phyloP scores from a whole-genome alignment of 805 yeast genomes.

The Candida michaelii region DNA sequence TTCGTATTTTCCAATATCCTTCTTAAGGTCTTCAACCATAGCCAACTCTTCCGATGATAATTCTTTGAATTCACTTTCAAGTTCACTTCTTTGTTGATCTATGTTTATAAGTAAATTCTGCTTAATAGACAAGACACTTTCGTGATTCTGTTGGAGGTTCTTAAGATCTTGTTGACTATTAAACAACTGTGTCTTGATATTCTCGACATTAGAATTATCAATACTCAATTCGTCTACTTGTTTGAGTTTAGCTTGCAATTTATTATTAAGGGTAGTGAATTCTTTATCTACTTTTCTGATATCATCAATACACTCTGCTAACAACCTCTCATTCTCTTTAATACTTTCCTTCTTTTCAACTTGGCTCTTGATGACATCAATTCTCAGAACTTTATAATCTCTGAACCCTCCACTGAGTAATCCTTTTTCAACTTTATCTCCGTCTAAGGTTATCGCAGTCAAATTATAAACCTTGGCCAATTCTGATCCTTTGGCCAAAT shows the following conservation, averaged over 20 bases:
- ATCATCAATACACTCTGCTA: slow-evolving; percentile 36
- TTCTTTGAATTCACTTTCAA: slow-evolving; percentile 52
- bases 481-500: slow-evolving; percentile 66
- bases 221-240: slow-evolving; percentile 50
- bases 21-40: slow-evolving; percentile 35
- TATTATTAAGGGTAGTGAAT: slow-evolving; percentile 51
- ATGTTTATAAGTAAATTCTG: slow-evolving; percentile 38
- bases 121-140: slow-evolving; percentile 32
- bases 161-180: slow-evolving; percentile 45
- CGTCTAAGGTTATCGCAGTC: slow-evolving; percentile 85
- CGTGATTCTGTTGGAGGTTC: slow-evolving; percentile 33
- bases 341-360: slow-evolving; percentile 52
- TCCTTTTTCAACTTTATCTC: slow-evolving; percentile 88
- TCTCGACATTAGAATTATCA: slow-evolving; percentile 36
- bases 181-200: slow-evolving; percentile 39
- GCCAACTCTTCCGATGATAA: slow-evolving; percentile 51
- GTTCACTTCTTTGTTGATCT: slow-evolving; percentile 48
- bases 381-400: slow-evolving; percentile 62
- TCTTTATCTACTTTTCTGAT: slow-evolving; percentile 49
- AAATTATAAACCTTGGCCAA: slow-evolving; percentile 60
- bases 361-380: slow-evolving; percentile 65
- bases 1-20: slow-evolving; percentile 39
- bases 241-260: slow-evolving; percentile 32
- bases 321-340: slow-evolving; percentile 30
- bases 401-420: slow-evolving; percentile 86